phyloP scores from a whole-genome alignment of 805 yeast genomes.

The Candida maltosa region DNA sequence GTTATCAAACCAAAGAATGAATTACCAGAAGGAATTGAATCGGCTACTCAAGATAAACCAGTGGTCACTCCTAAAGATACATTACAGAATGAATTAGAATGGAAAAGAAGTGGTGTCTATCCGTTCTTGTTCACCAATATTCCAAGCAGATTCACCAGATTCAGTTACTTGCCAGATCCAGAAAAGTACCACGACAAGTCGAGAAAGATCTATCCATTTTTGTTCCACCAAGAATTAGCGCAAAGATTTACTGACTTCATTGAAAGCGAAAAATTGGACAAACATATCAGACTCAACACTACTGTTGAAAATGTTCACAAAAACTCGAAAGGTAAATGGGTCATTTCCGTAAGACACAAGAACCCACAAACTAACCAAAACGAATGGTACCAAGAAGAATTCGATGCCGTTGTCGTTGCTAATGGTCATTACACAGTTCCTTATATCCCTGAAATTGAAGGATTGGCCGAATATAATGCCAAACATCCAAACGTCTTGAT shows the following conservation, averaged over 20 bases:
- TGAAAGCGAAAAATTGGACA: slow-evolving; percentile 20
- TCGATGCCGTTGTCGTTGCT: slow-evolving; percentile 63
- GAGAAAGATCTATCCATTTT: slow-evolving; percentile 34
- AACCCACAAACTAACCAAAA: slow-evolving; percentile 13
- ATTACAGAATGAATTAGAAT: slow-evolving; percentile 20
- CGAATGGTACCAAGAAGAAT: slow-evolving; percentile 44
- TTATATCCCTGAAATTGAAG: slow-evolving; percentile 51
- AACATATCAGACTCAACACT: slow-evolving; percentile 35
- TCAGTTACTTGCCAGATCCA: slow-evolving; percentile 29
- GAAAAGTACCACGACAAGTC: slow-evolving; percentile 15
- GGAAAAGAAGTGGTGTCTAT: slow-evolving; percentile 38
- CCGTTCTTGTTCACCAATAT: slow-evolving; percentile 40
- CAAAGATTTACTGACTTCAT: slow-evolving; percentile 24
- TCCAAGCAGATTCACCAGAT: slow-evolving; percentile 34
- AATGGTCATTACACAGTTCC: slow-evolving; percentile 67
- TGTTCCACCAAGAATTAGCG: slow-evolving; percentile 32
- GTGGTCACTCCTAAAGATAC: slow-evolving; percentile 7
- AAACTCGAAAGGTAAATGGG: slow-evolving; percentile 35
- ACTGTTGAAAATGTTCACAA: slow-evolving; percentile 37
- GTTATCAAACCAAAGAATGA: slow-evolving; percentile 18
- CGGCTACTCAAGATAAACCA: slow-evolving; percentile 17
- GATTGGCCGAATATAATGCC: slow-evolving; percentile 46
- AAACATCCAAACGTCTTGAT: slow-evolving; percentile 44
- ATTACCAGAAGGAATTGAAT: slow-evolving; percentile 14
- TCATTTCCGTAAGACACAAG: slow-evolving; percentile 19